Evolutionary conservation across 108 stramenopile genomes (phyloP).

Genomic region (Nitzschia sp.): DNA sequence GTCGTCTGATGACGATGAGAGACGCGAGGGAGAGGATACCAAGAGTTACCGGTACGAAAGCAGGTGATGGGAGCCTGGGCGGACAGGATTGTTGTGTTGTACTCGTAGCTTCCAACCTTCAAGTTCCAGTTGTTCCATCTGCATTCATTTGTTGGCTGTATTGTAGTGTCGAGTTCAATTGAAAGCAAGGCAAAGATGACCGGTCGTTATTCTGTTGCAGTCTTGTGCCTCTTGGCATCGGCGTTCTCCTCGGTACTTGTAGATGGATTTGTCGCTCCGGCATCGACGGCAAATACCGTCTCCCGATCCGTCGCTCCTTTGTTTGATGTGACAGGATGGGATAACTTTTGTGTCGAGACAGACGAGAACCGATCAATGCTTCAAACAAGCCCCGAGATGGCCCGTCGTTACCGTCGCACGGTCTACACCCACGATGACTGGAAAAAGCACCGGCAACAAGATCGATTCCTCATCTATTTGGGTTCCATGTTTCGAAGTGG

Average conservation of each 20-base stretch:
- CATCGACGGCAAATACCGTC: not conserved
- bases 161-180: too few species aligned
- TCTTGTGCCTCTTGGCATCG: too few species aligned
- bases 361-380: not conserved
- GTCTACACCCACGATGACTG: slow-evolving; percentile 75
- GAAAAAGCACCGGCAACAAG: slow-evolving; percentile 56
- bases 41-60: too few species aligned
- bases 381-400: slow-evolving; percentile 22
- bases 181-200: too few species aligned
- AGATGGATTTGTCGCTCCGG: not conserved
- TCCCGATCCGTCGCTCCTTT: not conserved
- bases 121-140: too few species aligned
- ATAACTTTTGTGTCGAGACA: not conserved
- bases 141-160: too few species aligned
- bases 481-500: slow-evolving; percentile 38
- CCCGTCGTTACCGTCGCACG: slow-evolving; percentile 64
- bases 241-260: too few species aligned
- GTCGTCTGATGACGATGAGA: too few species aligned
- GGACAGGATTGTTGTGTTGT: too few species aligned
- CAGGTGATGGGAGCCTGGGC: too few species aligned
- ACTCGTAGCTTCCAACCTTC: too few species aligned
- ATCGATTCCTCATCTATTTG: slow-evolving; percentile 53
- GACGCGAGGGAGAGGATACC: too few species aligned
- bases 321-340: not conserved
- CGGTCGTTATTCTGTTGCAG: not conserved